Percentiles rank a stretch among this genome's conserved stretches.
Evolutionary conservation across 2,329 filamentous ascomycete species (phyloP).

Genomic region (Xylaria polymorpha): DNA sequence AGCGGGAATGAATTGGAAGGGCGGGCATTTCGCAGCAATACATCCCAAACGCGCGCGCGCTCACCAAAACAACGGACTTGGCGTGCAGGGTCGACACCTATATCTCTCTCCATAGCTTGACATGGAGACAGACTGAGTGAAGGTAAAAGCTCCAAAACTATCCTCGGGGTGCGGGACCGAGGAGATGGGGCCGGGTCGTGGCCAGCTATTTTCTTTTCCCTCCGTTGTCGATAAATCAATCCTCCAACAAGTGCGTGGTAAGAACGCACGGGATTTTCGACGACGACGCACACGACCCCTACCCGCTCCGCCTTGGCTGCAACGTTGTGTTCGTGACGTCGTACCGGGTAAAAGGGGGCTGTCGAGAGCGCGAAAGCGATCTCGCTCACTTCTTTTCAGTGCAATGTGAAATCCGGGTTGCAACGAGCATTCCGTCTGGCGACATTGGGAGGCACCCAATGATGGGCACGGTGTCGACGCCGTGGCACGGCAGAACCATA

Average conservation of each 20-base stretch:
- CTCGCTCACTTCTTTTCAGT: slow-evolving; percentile 23
- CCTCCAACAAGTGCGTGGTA: background rate
- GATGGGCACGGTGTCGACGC: slow-evolving; percentile 20
- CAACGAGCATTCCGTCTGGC: slow-evolving; percentile 1
- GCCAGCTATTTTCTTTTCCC: slow-evolving; percentile 20
- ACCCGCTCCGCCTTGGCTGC: slow-evolving; percentile 16
- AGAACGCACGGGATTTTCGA: slow-evolving; percentile 25
- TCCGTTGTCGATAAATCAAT: slow-evolving; percentile 16
- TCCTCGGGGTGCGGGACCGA: slow-evolving; percentile 25
- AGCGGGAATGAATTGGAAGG: no score
- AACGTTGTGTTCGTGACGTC: slow-evolving; percentile 10
- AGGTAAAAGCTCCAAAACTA: background rate
- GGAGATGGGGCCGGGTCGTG: slow-evolving; percentile 6
- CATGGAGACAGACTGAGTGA: slow-evolving; percentile 18
- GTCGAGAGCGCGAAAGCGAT: background rate
- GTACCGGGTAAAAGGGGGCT: background rate
- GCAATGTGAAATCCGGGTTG: background rate
- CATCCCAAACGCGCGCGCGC: background rate
- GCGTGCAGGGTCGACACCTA: slow-evolving; percentile 20
- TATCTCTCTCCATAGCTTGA: slow-evolving; percentile 3
- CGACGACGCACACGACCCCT: background rate
- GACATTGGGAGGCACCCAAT: background rate
- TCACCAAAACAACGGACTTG: slow-evolving; percentile 4
- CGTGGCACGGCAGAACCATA: slow-evolving; percentile 27
- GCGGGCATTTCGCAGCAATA: slow-evolving; percentile 25